Percentiles rank a stretch among this genome's conserved stretches.
phyloP scores from a whole-genome alignment of 164 flowering plant species.

The Vitis rotundifolia region DNA sequence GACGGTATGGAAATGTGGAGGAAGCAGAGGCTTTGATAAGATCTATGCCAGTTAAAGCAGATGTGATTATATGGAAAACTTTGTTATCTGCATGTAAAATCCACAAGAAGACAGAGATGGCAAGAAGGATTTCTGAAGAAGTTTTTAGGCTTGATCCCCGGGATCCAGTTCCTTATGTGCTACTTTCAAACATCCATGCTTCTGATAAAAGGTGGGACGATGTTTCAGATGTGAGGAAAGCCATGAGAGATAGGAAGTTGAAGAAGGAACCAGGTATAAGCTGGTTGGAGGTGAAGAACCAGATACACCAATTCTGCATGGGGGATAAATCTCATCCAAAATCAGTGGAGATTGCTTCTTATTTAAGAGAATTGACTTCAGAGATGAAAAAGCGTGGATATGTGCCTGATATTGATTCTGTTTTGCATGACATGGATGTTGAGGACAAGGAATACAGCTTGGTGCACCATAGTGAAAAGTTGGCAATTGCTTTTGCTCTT shows the following conservation, averaged over 20 bases:
- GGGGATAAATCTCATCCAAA: slow-evolving; percentile 58
- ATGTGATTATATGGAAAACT: slow-evolving; percentile 75
- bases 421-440: slow-evolving; percentile 61
- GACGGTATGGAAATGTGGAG: slow-evolving; percentile 64
- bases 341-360: slow-evolving; percentile 45
- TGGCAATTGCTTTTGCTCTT: slow-evolving; percentile 65
- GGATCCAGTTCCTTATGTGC: slow-evolving; percentile 68
- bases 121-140: slow-evolving; percentile 50
- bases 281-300: slow-evolving; percentile 73
- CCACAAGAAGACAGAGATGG: slow-evolving; percentile 69
- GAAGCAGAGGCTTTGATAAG: slow-evolving; percentile 63
- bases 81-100: slow-evolving; percentile 72
- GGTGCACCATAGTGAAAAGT: slow-evolving; percentile 63
- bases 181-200: slow-evolving; percentile 67
- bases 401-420: slow-evolving; percentile 48
- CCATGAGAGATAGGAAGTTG: slow-evolving; percentile 58
- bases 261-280: slow-evolving; percentile 84
- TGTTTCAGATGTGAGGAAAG: slow-evolving; percentile 54
- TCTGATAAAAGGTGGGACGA: slow-evolving; percentile 58
- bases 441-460: slow-evolving; percentile 63
- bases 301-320: slow-evolving; percentile 55
- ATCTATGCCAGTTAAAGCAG: slow-evolving; percentile 67
- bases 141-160: slow-evolving; percentile 51
- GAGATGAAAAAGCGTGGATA: slow-evolving; percentile 61
- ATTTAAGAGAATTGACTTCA: slow-evolving; percentile 44